Evolutionary conservation across 108 stramenopile species (phyloP).

Genomic region (Poteriospumella lacustris): DNA sequence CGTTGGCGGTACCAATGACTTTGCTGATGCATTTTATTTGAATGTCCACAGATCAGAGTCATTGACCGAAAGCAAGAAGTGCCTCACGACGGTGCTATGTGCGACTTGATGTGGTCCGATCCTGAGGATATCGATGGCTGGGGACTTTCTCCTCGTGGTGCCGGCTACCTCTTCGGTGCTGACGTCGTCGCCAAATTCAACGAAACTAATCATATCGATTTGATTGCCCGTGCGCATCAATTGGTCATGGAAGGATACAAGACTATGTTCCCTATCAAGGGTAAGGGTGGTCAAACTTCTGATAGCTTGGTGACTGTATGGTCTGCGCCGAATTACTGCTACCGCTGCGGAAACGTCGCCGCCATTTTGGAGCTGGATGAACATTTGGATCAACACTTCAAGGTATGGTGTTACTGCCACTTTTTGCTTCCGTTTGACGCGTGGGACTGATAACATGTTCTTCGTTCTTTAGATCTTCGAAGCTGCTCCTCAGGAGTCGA

Average conservation of each 20-base stretch:
- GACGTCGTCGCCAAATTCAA: conserved; percentile 95
- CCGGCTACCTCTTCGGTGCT: conserved; percentile 94
- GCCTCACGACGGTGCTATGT: conserved; percentile 98
- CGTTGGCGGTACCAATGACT: neutral
- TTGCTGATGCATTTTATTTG: too few relatives aligned
- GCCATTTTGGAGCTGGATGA: conserved; percentile 94
- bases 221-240: conserved; percentile 91
- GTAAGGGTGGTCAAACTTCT: conserved; percentile 35
- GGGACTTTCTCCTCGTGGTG: conserved; percentile 93
- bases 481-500: conserved; percentile 89
- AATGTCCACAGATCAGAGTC: conserved; percentile 94
- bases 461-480: conserved; percentile 66
- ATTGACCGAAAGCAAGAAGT: conserved; percentile 98
- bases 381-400: conserved; percentile 78
- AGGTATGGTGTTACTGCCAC: conserved; percentile 39
- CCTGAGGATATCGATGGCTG: conserved; percentile 96
- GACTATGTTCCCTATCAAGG: conserved; percentile 66
- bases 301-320: conserved; percentile 92
- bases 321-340: conserved; percentile 99
- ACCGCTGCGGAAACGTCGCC: conserved; percentile 92
- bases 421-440: neutral
- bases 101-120: conserved; percentile 97
- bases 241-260: conserved; percentile 88
- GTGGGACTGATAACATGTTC: neutral
- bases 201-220: conserved; percentile 75